A percentile compares a stretch with the other conserved stretches of the same genome.
Conservation (phyloP, 768 basidiomycete species). For the Ephemerocybe angulata region DNA sequence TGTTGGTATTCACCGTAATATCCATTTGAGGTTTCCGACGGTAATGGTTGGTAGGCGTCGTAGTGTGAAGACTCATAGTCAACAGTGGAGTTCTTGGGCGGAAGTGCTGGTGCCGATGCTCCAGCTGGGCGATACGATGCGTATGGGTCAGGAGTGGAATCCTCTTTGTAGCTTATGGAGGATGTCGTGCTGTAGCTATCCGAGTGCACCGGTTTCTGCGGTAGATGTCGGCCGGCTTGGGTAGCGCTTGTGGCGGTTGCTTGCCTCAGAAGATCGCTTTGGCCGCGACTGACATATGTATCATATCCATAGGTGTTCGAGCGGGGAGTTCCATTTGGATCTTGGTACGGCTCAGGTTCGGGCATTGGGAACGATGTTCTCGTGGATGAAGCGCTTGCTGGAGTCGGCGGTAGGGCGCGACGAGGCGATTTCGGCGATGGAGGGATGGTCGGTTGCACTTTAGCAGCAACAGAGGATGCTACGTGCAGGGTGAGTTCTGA, state of each 20-base stretch:
- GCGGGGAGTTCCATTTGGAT: constrained; percentile 18
- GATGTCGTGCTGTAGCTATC: not conserved
- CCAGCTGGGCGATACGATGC: too few species aligned
- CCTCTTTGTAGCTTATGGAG: too few species aligned
- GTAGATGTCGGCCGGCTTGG: constrained; percentile 10
- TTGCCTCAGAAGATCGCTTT: constrained; percentile 27
- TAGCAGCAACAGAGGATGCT: not conserved
- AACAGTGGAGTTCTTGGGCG: too few species aligned
- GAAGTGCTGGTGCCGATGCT: too few species aligned
- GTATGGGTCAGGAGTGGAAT: too few species aligned
- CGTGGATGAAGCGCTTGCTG: constrained; percentile 30
- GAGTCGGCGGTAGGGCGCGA: constrained; percentile 45
- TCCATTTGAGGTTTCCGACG: too few species aligned
- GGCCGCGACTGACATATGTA: constrained; percentile 11
- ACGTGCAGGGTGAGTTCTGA: not conserved
- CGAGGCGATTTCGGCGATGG: constrained; percentile 25
- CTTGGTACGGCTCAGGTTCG: constrained; percentile 39
- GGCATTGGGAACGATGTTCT: constrained; percentile 34
- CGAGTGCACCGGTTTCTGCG: not conserved
- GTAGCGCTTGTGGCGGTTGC: constrained; percentile 18
- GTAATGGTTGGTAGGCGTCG: too few species aligned
- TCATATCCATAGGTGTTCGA: constrained; percentile 14
- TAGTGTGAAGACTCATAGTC: too few species aligned
- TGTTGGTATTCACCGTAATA: too few species aligned
- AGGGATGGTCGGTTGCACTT: constrained; percentile 14